phyloP scores from a whole-genome alignment of 202 grass and related monocot genomes.

The Panicum hallii region DNA sequence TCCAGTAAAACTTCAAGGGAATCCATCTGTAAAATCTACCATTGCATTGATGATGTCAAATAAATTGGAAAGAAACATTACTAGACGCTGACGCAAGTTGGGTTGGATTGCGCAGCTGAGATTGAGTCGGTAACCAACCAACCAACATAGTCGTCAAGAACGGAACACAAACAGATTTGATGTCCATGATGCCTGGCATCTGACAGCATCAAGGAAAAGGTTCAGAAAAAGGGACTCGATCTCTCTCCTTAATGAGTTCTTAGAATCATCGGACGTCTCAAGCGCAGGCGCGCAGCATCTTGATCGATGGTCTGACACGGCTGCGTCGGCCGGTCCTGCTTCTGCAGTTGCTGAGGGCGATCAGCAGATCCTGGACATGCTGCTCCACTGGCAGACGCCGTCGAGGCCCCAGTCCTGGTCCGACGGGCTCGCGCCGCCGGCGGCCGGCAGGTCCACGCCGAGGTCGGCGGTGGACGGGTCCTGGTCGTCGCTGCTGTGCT shows the following conservation, averaged over 20 bases:
- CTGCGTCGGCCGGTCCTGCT: background rate
- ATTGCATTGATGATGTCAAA: background rate
- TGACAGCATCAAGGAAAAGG: slow-evolving; percentile 16
- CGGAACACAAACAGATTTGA: slow-evolving; percentile 17
- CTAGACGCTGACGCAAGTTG: background rate
- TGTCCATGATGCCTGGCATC: background rate
- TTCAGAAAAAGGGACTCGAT: background rate
- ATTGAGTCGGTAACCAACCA: slow-evolving; percentile 8
- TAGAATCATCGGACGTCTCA: background rate
- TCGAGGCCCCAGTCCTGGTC: slow-evolving; percentile 58
- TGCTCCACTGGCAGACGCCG: slow-evolving; percentile 49
- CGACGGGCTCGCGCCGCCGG: slow-evolving; percentile 4
- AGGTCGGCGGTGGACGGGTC: slow-evolving; percentile 37
- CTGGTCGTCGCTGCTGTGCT: slow-evolving; percentile 41
- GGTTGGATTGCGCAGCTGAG: background rate
- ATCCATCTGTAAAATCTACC: background rate
- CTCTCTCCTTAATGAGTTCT: background rate
- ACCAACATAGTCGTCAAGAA: background rate
- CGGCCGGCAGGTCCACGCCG: background rate
- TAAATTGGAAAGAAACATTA: background rate
- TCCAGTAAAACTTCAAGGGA: background rate
- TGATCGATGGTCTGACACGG: background rate
- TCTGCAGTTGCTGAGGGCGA: background rate
- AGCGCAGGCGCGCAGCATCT: background rate
- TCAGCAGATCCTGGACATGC: slow-evolving; percentile 54